Conservation (phyloP, 2,329 filamentous ascomycete genomes). For the Colletotrichum viniferum region DNA sequence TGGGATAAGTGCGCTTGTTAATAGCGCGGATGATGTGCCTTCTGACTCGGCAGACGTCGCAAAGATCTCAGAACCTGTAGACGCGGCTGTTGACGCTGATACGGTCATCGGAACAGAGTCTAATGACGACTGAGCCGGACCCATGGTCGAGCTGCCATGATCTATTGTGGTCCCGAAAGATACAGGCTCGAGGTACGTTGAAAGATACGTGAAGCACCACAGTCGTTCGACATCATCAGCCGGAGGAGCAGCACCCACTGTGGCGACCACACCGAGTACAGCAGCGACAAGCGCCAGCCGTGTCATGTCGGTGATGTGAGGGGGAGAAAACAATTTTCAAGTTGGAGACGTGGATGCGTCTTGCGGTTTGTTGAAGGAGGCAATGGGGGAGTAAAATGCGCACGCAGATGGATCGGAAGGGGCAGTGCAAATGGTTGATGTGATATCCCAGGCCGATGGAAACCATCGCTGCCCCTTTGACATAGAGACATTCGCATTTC, state of each 20-base stretch:
- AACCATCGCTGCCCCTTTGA: not conserved
- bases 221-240: not conserved
- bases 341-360: not conserved
- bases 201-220: not conserved
- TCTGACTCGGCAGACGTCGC: not conserved
- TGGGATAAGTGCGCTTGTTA: not conserved
- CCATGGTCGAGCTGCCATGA: not conserved
- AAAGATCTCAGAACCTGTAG: not conserved
- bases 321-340: not conserved
- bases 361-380: not conserved
- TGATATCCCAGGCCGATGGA: not conserved
- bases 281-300: not conserved
- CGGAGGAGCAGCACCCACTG: not conserved
- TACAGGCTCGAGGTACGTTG: not conserved
- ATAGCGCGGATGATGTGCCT: not conserved
- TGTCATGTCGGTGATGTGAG: not conserved
- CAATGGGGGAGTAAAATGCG: not conserved
- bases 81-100: not conserved
- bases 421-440: not conserved
- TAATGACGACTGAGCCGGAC: not conserved
- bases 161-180: not conserved
- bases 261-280: not conserved
- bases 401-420: not conserved
- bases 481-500: not conserved
- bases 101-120: not conserved